Conservation (phyloP, 1,284 basidiomycete genomes). For the Waitea zeae region DNA sequence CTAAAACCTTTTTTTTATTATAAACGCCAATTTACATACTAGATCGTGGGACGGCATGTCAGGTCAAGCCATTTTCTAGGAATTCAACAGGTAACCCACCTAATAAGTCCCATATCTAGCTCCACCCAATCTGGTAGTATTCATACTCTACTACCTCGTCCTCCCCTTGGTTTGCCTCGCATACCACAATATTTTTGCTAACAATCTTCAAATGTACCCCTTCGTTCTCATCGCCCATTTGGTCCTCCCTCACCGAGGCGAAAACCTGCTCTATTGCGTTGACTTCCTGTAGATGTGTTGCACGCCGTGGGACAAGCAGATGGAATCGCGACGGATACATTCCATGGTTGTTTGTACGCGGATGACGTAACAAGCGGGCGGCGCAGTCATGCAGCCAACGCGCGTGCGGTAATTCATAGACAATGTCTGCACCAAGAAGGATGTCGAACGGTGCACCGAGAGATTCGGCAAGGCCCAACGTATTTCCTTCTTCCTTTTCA, state of each 20-base stretch:
- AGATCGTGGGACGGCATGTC: too few species aligned
- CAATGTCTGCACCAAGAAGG: slow-evolving; percentile 57
- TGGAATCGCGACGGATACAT: slow-evolving; percentile 17
- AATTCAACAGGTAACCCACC: too few species aligned
- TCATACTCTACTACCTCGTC: slow-evolving; percentile 7
- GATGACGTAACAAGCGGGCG: slow-evolving; percentile 26
- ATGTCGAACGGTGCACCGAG: slow-evolving; percentile 38
- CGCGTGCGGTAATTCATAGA: slow-evolving; percentile 58
- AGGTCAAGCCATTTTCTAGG: too few species aligned
- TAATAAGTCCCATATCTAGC: too few species aligned
- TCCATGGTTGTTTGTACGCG: not conserved
- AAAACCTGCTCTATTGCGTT: slow-evolving; percentile 41
- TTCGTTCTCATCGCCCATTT: slow-evolving; percentile 7
- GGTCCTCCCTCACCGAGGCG: too few species aligned
- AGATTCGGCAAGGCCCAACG: slow-evolving; percentile 8
- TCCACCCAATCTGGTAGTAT: slow-evolving; percentile 7
- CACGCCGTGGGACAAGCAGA: slow-evolving; percentile 56
- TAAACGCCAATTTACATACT: too few species aligned
- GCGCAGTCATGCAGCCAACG: slow-evolving; percentile 48
- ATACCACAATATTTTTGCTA: slow-evolving; percentile 32
- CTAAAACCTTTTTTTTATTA: too few species aligned
- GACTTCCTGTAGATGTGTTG: slow-evolving; percentile 44
- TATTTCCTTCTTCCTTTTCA: too few species aligned
- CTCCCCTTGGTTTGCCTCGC: slow-evolving; percentile 23
- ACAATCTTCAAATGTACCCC: slow-evolving; percentile 30